Base-by-base conservation (phyloP, 768 basidiomycete genomes). In the Leccinum aurantiacum region DNA sequence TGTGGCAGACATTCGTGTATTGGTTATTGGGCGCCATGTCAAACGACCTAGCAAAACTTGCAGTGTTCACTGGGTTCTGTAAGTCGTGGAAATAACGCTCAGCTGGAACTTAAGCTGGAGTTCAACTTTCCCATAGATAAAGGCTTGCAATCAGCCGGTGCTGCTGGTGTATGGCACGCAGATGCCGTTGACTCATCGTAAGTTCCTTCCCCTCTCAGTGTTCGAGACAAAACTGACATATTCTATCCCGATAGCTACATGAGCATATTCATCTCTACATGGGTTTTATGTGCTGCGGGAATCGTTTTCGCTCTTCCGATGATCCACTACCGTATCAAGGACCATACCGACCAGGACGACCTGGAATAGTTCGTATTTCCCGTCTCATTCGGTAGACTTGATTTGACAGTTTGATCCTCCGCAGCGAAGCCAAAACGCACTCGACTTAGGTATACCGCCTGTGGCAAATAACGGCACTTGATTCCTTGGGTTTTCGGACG, bases 21-120 rank as follows among this genome's bases (percentile, higher is more conserved):
- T 91, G 89, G 89, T 77, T 90, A 65, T 87, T 91, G 83, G 91
- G 91, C 41, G 87, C 89, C 14, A 90, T 94, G 87, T 90, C 89
- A 24, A 92, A 93, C 65, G 85, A 92, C 70, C 85, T 89, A 11
- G 83, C 81, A 2, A 91, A 90, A 70, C 33, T 53, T 92, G 73
- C 83, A 93, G 82, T 91, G 69, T 88, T 93, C 66, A 78, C 86
- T 15, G 92, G 91, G 46, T 90, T 93, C 67, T 93, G 90, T 92
- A 69, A 65, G 88, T 80, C 9, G 62, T 35, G 24, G 41, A 47
- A 29, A n/a, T 35, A 33, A 27, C 15, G 10, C 13, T 22, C 9
- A 22, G 17, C 46, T 25, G n/a, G 27, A 38, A 47, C 41, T 8
- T 8, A 6, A 24, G 22, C 38, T 11, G 15, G 15, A 38, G 27